Evolutionary conservation across 495 filamentous ascomycete genomes (phyloP).

Genomic region (Trichoderma orchidacearum): DNA sequence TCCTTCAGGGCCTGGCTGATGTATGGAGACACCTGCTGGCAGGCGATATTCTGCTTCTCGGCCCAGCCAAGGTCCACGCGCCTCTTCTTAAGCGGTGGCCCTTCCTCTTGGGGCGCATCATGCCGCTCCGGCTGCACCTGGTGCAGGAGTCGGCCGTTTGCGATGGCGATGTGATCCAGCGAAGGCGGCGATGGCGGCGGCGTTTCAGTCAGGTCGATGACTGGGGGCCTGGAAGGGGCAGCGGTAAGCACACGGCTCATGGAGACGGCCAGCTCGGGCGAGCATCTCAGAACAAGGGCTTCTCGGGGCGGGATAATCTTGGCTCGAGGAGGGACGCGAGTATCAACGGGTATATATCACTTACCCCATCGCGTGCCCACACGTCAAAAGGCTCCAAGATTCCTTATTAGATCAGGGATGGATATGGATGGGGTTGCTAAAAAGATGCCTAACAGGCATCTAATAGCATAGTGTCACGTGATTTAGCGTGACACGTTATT

Average conservation of each 20-base stretch:
- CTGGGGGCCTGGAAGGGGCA: not conserved
- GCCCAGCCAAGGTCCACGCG: not conserved
- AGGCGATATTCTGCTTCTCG: not conserved
- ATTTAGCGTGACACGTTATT: not conserved
- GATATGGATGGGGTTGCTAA: not conserved
- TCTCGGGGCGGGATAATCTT: no score
- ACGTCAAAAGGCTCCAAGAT: not conserved
- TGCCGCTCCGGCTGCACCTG: not conserved
- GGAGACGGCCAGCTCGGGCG: not conserved
- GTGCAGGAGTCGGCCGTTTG: not conserved
- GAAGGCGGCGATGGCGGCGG: not conserved
- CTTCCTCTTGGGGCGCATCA: not conserved
- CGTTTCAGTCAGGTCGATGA: not conserved
- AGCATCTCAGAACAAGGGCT: not conserved
- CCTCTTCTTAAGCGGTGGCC: not conserved
- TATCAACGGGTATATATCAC: not conserved
- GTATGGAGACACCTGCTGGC: not conserved
- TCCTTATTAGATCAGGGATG: not conserved
- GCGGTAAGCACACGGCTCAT: constrained; percentile 1
- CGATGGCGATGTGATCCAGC: not conserved
- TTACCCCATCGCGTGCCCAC: not conserved
- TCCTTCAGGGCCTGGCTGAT: constrained; percentile 3
- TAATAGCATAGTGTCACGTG: not conserved
- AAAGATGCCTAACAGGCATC: not conserved
- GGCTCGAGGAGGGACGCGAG: not conserved